Evolutionary conservation across 148 eudicot species (phyloP), one percentile per base, ranked within the genome.

Genomic region (Suaeda aralocaspica): DNA sequence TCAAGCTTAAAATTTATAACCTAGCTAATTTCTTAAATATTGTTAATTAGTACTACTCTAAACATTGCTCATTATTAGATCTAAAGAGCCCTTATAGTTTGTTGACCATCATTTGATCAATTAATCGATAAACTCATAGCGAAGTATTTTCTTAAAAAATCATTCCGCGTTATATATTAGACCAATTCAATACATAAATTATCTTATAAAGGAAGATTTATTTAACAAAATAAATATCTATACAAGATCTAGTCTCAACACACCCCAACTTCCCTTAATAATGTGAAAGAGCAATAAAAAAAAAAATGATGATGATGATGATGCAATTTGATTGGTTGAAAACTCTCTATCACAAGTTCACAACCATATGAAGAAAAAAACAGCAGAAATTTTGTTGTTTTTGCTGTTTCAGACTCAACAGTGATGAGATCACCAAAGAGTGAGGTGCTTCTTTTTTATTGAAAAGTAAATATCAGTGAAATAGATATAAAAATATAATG

Each of bases 151-250:
- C n/a, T n/a, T n/a, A n/a, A n/a, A n/a, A n/a, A n/a, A n/a, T n/a
- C n/a, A n/a, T n/a, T n/a, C n/a, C n/a, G n/a, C n/a, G n/a, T n/a
- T n/a, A n/a, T n/a, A n/a, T n/a, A n/a, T n/a, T n/a, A n/a, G n/a
- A n/a, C n/a, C n/a, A n/a, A n/a, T n/a, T n/a, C n/a, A n/a, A n/a
- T 63, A 63, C 66, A 24, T 24, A 41, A 63, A 63, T 21, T 21
- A 21, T 36, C 25, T 22, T 30, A 30, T 15, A 63, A 22, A 13
- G 48, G 66, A 6, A 16, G 25, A 41, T 62, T 29, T 14, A 31
- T 76, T 69, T 67, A 69, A 78, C 70, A 73, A 59, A 75, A n/a
- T n/a, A n/a, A 58, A 73, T 78, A 82, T 75, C 76, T 76, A 83
- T 67, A 63, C 86, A 85, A 75, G 78, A 74, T 76, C 78, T 62